These are phyloP conservation scores for Fusarium nygamai DNA, from an alignment of 2,329 filamentous ascomycete species.

Conservation along the genomic window DNA sequence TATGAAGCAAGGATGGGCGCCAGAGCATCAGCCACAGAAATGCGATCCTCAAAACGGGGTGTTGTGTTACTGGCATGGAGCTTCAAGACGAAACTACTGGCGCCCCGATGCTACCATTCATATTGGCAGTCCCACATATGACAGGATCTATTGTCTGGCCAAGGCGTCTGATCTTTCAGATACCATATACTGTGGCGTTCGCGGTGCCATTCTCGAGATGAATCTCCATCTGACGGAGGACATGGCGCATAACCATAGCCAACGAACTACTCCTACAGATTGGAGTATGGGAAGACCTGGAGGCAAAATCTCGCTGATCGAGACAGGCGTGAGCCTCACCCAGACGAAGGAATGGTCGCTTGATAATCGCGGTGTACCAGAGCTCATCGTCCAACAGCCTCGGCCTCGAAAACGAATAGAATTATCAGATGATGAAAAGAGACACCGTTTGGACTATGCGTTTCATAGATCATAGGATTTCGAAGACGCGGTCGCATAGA, in stretches of 20 bases:
- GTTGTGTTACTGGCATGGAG: constrained; percentile 59
- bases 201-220: constrained; percentile 59
- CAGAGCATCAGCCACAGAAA: constrained; percentile 10
- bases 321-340: constrained; percentile 47
- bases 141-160: constrained; percentile 58
- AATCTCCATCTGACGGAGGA: constrained; percentile 44
- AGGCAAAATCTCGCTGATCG: constrained; percentile 42
- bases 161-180: constrained; percentile 58
- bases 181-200: constrained; percentile 61
- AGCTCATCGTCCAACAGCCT: constrained; percentile 34
- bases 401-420: neutral
- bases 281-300: constrained; percentile 38
- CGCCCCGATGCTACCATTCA: constrained; percentile 61
- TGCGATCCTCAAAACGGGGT: constrained; percentile 50
- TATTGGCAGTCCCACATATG: constrained; percentile 49
- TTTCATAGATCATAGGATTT: constrained; percentile 35
- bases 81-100: constrained; percentile 55
- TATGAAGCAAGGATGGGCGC: constrained; percentile 15
- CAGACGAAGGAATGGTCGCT: constrained; percentile 33
- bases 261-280: constrained; percentile 34
- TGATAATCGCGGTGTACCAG: constrained; percentile 38
- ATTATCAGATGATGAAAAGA: constrained; percentile 13
- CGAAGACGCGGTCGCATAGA: constrained; percentile 6
- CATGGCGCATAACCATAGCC: neutral
- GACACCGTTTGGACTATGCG: constrained; percentile 35